phyloP scores from a whole-genome alignment of 208 protist genomes.

The Acanthamoeba royreba region DNA sequence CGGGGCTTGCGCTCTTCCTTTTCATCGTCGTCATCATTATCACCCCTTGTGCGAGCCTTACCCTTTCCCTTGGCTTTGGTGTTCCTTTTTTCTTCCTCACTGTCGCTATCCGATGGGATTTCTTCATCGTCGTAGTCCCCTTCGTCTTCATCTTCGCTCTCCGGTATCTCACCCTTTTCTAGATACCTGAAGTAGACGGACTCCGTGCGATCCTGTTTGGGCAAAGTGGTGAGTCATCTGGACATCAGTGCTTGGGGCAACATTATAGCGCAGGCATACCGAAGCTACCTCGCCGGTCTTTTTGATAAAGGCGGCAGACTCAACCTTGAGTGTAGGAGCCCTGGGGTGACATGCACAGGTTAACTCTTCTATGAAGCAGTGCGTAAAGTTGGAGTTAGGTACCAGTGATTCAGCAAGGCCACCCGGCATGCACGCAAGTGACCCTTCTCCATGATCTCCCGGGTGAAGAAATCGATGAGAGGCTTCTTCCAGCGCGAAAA shows the following conservation, averaged over 20 bases:
- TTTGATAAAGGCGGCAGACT: neutral
- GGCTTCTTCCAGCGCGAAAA: constrained; percentile 13
- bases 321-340: neutral
- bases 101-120: neutral
- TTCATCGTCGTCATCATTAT: neutral
- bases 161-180: neutral
- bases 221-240: neutral
- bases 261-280: neutral
- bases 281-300: neutral
- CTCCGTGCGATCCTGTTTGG: neutral
- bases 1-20: neutral
- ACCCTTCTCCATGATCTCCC: neutral
- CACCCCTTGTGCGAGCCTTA: neutral
- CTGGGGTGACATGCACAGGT: neutral
- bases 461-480: neutral
- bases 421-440: neutral
- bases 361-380: neutral
- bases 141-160: neutral
- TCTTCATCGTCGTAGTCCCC: neutral
- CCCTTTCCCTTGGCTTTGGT: neutral
- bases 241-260: neutral
- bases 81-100: neutral
- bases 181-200: neutral
- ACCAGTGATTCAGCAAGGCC: neutral
- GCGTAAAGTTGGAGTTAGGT: neutral